Evolutionary conservation across 164 flowering plant genomes (phyloP).

Genomic region (Dillenia suffruticosa): DNA sequence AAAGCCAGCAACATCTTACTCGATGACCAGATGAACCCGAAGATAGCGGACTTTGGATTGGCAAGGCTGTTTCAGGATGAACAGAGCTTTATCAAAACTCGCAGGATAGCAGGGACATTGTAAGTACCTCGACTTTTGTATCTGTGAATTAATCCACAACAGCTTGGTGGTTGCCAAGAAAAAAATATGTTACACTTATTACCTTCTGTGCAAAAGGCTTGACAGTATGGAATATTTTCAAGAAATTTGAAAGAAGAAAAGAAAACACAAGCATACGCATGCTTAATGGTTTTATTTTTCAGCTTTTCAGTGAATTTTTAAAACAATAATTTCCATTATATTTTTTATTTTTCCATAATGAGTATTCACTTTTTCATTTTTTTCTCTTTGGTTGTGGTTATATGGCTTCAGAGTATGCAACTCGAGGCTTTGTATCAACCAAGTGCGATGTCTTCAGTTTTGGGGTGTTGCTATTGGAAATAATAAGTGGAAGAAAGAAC

Average conservation of each 20-base stretch:
- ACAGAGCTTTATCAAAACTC: background rate
- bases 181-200: no score
- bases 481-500: constrained; percentile 13
- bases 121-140: background rate
- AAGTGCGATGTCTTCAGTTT: constrained; percentile 11
- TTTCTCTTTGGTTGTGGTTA: constrained; percentile 4
- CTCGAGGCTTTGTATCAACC: constrained; percentile 5
- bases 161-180: background rate
- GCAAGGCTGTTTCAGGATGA: constrained; percentile 17
- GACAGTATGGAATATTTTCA: background rate
- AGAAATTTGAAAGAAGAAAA: background rate
- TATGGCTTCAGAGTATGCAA: constrained; percentile 11
- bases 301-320: no score
- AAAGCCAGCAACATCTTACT: constrained; percentile 7
- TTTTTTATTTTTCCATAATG: no score
- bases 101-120: background rate
- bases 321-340: no score
- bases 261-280: no score
- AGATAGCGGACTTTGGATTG: constrained; percentile 19
- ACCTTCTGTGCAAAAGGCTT: background rate
- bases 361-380: background rate
- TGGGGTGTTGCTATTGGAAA: constrained; percentile 11
- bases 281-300: no score
- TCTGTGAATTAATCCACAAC: no score
- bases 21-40: constrained; percentile 12